phyloP scores from a whole-genome alignment of 768 basidiomycete species.

The Russula lepida region DNA sequence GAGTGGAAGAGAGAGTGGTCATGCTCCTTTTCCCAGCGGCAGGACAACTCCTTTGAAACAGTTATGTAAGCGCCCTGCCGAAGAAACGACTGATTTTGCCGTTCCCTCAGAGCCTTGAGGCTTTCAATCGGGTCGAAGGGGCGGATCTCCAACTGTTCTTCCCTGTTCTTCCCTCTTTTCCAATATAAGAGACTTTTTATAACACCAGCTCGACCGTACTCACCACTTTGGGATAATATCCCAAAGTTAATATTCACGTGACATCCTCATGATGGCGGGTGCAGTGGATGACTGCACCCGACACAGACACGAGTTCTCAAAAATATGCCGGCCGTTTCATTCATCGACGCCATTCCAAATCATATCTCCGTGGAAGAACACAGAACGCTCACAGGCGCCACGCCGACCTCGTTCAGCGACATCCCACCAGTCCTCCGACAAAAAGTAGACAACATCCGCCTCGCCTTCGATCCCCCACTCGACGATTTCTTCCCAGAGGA shows the following conservation, averaged over 20 bases:
- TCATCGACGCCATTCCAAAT: constrained; percentile 36
- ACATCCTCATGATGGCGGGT: background rate
- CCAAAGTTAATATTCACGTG: background rate
- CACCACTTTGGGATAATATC: background rate
- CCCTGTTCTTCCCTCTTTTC: background rate
- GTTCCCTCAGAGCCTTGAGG: background rate
- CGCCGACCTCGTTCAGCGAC: constrained; percentile 74
- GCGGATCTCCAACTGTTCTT: too few relatives aligned
- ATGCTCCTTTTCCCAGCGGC: background rate
- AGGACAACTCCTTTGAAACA: too few relatives aligned
- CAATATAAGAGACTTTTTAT: background rate
- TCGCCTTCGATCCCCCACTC: constrained; percentile 61
- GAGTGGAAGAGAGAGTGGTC: background rate
- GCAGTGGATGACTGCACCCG: background rate
- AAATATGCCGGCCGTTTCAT: constrained; percentile 26
- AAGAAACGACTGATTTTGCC: background rate
- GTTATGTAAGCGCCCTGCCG: background rate
- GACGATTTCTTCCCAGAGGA: constrained; percentile 49
- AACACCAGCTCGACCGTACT: background rate
- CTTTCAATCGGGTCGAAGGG: background rate
- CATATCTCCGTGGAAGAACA: constrained; percentile 62
- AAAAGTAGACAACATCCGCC: constrained; percentile 60
- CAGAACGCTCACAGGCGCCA: constrained; percentile 56
- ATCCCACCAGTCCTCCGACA: constrained; percentile 79
- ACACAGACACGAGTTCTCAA: background rate